Conservation (phyloP, 768 basidiomycete species). For the Albatrellus ellisii region DNA sequence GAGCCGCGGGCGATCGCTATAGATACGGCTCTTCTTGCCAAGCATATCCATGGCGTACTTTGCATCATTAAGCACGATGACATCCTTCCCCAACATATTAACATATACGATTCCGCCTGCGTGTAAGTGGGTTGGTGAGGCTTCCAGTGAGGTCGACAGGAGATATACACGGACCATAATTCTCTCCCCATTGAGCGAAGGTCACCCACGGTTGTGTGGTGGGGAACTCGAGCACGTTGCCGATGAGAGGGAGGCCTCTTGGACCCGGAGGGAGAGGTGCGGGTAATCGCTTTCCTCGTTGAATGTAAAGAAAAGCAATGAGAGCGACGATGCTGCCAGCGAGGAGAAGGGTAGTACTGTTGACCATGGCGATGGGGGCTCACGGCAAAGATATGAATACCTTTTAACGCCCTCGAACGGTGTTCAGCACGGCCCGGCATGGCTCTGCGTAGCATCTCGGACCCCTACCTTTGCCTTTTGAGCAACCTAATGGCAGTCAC, state of each 20-base stretch:
- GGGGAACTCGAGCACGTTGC: conserved; percentile 15
- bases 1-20: conserved; percentile 11
- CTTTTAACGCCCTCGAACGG: too few species aligned
- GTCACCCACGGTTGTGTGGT: conserved; percentile 12
- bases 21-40: conserved; percentile 13
- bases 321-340: too few species aligned
- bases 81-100: conserved; percentile 7
- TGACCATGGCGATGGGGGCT: too few species aligned
- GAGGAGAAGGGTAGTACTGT: too few species aligned
- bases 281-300: too few species aligned
- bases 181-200: conserved; percentile 13
- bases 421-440: too few species aligned
- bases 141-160: too few species aligned
- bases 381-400: too few species aligned
- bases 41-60: conserved; percentile 11
- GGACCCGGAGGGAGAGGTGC: conserved; percentile 16
- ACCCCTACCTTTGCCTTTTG: too few species aligned
- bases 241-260: conserved; percentile 13
- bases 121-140: background rate
- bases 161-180: conserved; percentile 10
- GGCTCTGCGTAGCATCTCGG: too few species aligned
- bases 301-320: too few species aligned
- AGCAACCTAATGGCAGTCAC: too few species aligned
- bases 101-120: conserved; percentile 4
- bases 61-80: conserved; percentile 25